Base-by-base conservation (phyloP, 2,329 filamentous ascomycete species). In the Cordyceps javanica region DNA sequence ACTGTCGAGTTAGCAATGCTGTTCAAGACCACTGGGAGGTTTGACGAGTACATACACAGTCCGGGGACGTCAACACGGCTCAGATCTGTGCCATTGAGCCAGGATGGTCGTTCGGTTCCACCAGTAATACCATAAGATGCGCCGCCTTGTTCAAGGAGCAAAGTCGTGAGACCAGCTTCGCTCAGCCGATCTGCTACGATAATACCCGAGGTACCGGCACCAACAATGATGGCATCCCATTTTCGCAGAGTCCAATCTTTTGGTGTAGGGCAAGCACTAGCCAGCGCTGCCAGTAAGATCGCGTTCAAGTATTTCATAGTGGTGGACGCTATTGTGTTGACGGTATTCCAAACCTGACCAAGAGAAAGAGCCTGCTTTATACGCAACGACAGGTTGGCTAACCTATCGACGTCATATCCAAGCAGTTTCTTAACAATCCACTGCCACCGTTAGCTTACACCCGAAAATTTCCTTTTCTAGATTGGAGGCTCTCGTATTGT, bases 41-140 rank as follows among this genome's bases (percentile, higher is more conserved):
- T 28, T 3, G 16, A 11, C 13, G 67, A n/a, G n/a, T n/a, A n/a
- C 64, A 66, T 66, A 70, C 73, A 79, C 2, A 82, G 67, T 11
- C 79, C 79, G 3, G 79, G 79, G 0, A 81, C 77, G 58, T 82
- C 79, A 8, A 82, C 78, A 42, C 79, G 73, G 58, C 75, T 77
- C 11, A 82, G 65, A 3, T 73, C 66, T 26, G 77, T 79, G 11
- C 72, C 73, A 11, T 72, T 63, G 19, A 82, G 68, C 79, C 79
- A 82, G 13, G 62, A 66, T 1, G 79, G 79, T 62, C 69, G 71
- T 59, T 73, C 76, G n/a, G 63, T 73, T 16, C 76, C 76, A 25
- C 78, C 77, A 1, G 74, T 77, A 32, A 78, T 65, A 38, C 74
- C 75, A 58, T 80, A 78, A 8, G 78, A 82, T 36, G 72, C 67